Evolutionary conservation across 2,329 filamentous ascomycete species (phyloP).

Genomic region (Delphinella strobiligena): DNA sequence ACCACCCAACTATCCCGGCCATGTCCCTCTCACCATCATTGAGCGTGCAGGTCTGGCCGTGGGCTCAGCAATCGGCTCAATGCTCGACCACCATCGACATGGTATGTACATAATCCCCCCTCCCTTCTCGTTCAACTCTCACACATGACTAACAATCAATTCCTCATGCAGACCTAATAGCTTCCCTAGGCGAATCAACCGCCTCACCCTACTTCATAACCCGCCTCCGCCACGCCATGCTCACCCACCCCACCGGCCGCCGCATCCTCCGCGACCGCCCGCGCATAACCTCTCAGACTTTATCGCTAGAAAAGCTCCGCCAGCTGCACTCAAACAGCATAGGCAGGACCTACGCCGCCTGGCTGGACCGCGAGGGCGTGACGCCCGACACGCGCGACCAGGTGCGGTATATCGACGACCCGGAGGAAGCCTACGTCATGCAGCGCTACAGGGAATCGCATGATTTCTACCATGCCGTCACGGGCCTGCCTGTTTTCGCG

Average conservation of each 20-base stretch:
- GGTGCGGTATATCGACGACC: constrained; percentile 87
- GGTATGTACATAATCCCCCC: constrained; percentile 40
- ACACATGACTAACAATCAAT: not conserved
- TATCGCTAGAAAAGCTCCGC: constrained; percentile 60
- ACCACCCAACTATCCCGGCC: constrained; percentile 76
- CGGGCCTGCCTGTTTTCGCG: constrained; percentile 77
- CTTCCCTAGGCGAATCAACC: constrained; percentile 85
- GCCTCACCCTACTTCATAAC: constrained; percentile 91
- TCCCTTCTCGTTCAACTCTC: not conserved
- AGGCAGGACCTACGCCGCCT: constrained; percentile 70
- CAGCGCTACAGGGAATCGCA: constrained; percentile 95
- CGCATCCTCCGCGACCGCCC: constrained; percentile 85
- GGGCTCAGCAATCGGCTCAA: constrained; percentile 47
- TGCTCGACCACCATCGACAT: constrained; percentile 66
- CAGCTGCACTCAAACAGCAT: constrained; percentile 60
- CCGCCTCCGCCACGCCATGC: constrained; percentile 85
- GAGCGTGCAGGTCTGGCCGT: constrained; percentile 63
- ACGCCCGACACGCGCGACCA: constrained; percentile 73
- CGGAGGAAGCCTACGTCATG: constrained; percentile 96
- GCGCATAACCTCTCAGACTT: constrained; percentile 63
- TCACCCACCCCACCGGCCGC: constrained; percentile 68
- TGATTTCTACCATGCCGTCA: constrained; percentile 94
- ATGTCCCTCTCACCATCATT: constrained; percentile 71
- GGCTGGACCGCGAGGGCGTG: constrained; percentile 91
- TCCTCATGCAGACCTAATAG: constrained; percentile 63